Percentiles rank a stretch among this genome's conserved stretches.
These are phyloP conservation scores for Colletotrichum sp. DNA, from an alignment of 2,329 filamentous ascomycete species.

Conservation along the genomic window DNA sequence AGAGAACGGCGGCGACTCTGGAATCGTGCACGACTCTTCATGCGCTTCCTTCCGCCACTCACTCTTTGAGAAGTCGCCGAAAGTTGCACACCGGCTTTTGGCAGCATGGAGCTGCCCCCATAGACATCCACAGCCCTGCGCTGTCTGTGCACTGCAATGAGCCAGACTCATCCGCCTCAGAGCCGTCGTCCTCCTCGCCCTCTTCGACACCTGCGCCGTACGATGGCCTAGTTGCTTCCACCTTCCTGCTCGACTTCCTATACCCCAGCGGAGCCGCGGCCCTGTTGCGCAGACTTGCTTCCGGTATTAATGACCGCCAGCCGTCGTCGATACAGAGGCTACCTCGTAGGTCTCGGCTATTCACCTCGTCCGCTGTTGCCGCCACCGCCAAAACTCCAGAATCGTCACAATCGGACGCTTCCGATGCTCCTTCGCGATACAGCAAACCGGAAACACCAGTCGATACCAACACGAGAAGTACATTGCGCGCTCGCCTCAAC, in stretches of 20 bases:
- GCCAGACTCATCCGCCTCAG: conserved; percentile 23
- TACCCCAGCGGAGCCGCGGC: conserved; percentile 53
- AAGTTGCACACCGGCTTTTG: conserved; percentile 57
- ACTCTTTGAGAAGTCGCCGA: conserved; percentile 42
- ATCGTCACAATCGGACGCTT: not conserved
- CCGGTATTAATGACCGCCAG: conserved; percentile 20
- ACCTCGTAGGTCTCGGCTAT: conserved; percentile 23
- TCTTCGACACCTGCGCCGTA: conserved; percentile 20
- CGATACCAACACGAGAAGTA: no score
- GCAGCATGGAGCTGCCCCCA: conserved; percentile 56
- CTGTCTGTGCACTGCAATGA: conserved; percentile 32
- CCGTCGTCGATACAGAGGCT: conserved; percentile 16
- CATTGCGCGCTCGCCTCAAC: not conserved
- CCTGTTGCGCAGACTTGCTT: conserved; percentile 42
- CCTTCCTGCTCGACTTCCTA: conserved; percentile 61
- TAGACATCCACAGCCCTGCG: conserved; percentile 49
- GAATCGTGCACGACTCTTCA: conserved; percentile 62
- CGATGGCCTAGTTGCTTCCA: conserved; percentile 46
- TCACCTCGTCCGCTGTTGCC: conserved; percentile 27
- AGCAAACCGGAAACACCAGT: not conserved
- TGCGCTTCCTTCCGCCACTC: conserved; percentile 45
- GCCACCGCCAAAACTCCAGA: not conserved
- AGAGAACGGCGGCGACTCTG: conserved; percentile 61
- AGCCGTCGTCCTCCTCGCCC: conserved; percentile 21
- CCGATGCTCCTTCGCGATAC: not conserved